These are phyloP conservation scores for Colletotrichum echinochloae DNA, from an alignment of 2,329 filamentous ascomycete species.

Conservation along the genomic window DNA sequence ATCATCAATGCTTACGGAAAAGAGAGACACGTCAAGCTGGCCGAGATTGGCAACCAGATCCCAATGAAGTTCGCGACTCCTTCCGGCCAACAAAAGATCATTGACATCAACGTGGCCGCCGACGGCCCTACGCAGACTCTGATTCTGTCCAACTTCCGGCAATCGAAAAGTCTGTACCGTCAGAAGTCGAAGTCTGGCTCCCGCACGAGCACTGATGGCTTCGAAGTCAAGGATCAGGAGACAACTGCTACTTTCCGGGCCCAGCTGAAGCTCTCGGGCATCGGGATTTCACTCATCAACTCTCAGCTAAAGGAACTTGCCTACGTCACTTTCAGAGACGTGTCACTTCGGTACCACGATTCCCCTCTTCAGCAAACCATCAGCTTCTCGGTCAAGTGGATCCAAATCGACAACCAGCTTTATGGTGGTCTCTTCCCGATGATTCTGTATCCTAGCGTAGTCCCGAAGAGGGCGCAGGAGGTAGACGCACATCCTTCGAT, in stretches of 20 bases:
- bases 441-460: constrained; percentile 95
- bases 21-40: constrained; percentile 92
- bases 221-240: constrained; percentile 94
- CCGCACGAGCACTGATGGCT: constrained; percentile 72
- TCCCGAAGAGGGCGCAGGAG: constrained; percentile 95
- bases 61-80: constrained; percentile 88
- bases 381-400: constrained; percentile 95
- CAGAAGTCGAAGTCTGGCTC: constrained; percentile 67
- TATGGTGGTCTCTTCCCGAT: constrained; percentile 99
- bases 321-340: constrained; percentile 92
- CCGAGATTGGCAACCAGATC: constrained; percentile 95
- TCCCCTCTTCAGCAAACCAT: constrained; percentile 94
- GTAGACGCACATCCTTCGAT: constrained; percentile 96
- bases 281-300: constrained; percentile 95
- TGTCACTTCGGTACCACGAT: constrained; percentile 91
- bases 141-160: constrained; percentile 93
- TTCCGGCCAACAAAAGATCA: constrained; percentile 81
- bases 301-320: constrained; percentile 90
- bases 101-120: constrained; percentile 96
- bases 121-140: constrained; percentile 96
- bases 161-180: constrained; percentile 89
- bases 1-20: constrained; percentile 83
- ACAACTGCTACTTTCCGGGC: constrained; percentile 90
- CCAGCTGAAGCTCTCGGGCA: constrained; percentile 86
- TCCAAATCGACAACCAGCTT: constrained; percentile 97